phyloP scores from a whole-genome alignment of 2,329 filamentous ascomycete genomes.

The Microcyclospora tardicrescens region DNA sequence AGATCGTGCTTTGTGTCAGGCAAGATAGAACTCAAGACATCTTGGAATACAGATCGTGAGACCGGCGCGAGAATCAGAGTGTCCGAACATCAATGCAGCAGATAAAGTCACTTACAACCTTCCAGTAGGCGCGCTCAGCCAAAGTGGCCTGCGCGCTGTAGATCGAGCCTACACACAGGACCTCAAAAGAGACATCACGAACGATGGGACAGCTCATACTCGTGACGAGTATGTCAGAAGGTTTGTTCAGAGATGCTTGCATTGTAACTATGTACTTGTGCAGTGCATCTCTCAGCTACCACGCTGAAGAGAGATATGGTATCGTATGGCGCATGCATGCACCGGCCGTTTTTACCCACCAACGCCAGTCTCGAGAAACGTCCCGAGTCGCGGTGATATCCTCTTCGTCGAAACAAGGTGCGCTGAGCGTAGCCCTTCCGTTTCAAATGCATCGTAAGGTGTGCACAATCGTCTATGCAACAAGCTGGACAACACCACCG shows the following conservation, averaged over 20 bases:
- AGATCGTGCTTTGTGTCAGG: too few species aligned
- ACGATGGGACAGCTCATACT: conserved; percentile 18
- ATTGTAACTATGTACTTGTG: conserved; percentile 28
- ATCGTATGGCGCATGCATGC: conserved; percentile 7
- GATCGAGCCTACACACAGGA: too few species aligned
- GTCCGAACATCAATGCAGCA: too few species aligned
- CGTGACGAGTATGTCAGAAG: conserved; percentile 23
- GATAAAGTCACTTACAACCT: too few species aligned
- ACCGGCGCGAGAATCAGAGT: too few species aligned
- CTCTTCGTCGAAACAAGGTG: too few species aligned
- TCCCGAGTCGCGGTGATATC: too few species aligned
- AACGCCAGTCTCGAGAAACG: conserved; percentile 1
- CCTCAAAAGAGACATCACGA: conserved; percentile 1
- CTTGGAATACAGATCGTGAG: too few species aligned
- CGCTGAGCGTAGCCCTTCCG: too few species aligned
- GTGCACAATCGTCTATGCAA: conserved; percentile 51
- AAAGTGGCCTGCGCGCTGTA: too few species aligned
- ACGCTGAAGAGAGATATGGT: conserved; percentile 30
- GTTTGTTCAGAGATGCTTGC: conserved; percentile 41
- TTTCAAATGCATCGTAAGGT: conserved; percentile 1
- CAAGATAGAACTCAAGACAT: too few species aligned
- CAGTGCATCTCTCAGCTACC: conserved; percentile 39
- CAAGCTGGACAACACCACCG: conserved; percentile 89
- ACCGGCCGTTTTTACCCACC: conserved; percentile 3
- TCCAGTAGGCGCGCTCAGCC: too few species aligned